phyloP scores from a whole-genome alignment of 2,329 filamentous ascomycete genomes.

The Emericellopsis atlantica region DNA sequence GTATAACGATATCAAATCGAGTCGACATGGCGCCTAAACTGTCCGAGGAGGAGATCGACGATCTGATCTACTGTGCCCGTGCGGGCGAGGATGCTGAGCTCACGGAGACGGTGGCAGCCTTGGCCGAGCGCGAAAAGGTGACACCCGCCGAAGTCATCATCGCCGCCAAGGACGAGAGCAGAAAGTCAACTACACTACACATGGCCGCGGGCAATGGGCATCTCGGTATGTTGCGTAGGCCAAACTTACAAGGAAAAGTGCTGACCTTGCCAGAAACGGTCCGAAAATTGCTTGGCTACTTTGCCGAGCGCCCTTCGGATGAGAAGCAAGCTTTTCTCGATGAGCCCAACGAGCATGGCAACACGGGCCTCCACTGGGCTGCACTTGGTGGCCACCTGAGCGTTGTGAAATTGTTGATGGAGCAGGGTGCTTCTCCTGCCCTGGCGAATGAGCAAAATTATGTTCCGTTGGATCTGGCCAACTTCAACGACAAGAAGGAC shows the following conservation, averaged over 20 bases:
- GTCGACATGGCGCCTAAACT: conserved; percentile 38
- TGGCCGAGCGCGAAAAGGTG: conserved; percentile 49
- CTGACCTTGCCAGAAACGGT: conserved; percentile 28
- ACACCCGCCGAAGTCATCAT: conserved; percentile 52
- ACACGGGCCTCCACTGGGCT: conserved; percentile 90
- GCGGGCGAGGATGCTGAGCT: conserved; percentile 65
- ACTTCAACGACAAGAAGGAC: conserved; percentile 54
- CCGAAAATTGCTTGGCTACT: conserved; percentile 26
- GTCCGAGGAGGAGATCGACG: conserved; percentile 73
- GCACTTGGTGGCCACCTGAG: conserved; percentile 78
- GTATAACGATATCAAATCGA: not conserved
- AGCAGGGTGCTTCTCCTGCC: conserved; percentile 63
- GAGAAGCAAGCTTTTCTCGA: conserved; percentile 47
- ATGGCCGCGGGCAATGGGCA: conserved; percentile 91
- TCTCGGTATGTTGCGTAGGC: conserved; percentile 40
- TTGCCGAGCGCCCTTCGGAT: conserved; percentile 23
- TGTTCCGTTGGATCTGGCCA: conserved; percentile 63
- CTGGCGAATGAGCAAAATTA: conserved; percentile 76
- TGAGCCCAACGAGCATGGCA: conserved; percentile 65
- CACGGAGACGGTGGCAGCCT: conserved; percentile 37
- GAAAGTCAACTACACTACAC: conserved; percentile 73
- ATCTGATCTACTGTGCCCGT: conserved; percentile 79
- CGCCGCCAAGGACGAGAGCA: conserved; percentile 59
- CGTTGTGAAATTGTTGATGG: conserved; percentile 65
- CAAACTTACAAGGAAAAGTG: not conserved